These are phyloP conservation scores for Didymella pomorum DNA, from an alignment of 2,329 filamentous ascomycete species.

Conservation along the genomic window DNA sequence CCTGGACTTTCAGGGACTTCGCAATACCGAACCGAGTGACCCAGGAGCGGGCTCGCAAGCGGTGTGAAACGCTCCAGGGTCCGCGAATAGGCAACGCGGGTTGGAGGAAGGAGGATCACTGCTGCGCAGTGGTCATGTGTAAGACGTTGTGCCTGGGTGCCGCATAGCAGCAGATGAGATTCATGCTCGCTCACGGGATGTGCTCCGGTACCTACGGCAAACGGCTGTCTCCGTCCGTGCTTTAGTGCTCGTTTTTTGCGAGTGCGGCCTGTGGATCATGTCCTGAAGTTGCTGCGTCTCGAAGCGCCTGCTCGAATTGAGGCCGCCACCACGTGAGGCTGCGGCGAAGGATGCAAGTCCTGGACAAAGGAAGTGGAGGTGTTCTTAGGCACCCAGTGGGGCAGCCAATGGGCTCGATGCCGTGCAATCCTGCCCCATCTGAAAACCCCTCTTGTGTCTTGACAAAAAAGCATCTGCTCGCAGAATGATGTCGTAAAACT, in stretches of 20 bases:
- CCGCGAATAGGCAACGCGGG: neutral
- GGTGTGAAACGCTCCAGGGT: neutral
- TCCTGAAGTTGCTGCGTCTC: neutral
- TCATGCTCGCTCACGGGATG: neutral
- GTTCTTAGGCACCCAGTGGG: neutral
- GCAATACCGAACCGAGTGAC: neutral
- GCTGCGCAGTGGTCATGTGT: neutral
- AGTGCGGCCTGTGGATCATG: conserved; percentile 1
- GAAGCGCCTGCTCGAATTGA: too few species aligned
- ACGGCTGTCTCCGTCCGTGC: neutral
- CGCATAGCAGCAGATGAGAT: neutral
- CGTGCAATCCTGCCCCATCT: neutral
- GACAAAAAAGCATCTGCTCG: conserved; percentile 9
- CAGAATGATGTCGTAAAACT: conserved; percentile 5
- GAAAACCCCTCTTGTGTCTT: neutral
- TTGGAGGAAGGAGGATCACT: neutral
- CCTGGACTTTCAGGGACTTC: neutral
- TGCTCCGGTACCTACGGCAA: neutral
- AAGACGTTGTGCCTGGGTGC: neutral
- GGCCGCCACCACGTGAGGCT: conserved; percentile 8
- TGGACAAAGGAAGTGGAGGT: conserved; percentile 1
- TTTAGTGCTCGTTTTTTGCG: neutral
- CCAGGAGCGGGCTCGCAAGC: neutral
- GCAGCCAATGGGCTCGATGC: conserved; percentile 6
- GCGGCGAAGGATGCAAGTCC: conserved; percentile 4